These are phyloP conservation scores for Arthromyces matolae DNA, from an alignment of 768 basidiomycete genomes.

Conservation along the genomic window DNA sequence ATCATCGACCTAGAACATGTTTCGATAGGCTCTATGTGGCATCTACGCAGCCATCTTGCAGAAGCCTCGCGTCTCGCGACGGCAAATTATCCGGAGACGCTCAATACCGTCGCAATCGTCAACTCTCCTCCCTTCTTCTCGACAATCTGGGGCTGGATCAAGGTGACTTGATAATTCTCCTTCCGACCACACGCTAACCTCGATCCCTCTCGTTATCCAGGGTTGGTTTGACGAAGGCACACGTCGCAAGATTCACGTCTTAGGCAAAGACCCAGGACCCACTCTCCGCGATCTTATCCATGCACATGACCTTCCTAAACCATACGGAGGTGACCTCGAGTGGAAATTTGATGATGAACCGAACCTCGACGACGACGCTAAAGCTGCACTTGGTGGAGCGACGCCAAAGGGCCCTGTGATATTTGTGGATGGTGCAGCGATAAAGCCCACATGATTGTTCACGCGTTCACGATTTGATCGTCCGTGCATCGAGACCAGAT, in stretches of 20 bases:
- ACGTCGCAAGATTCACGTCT: constrained; percentile 70
- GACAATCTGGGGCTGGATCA: constrained; percentile 82
- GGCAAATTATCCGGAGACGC: constrained; percentile 79
- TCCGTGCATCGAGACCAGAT: no score
- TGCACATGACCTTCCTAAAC: constrained; percentile 49
- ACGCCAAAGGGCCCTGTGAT: constrained; percentile 56
- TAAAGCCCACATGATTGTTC: background rate
- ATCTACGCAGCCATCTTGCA: constrained; percentile 65
- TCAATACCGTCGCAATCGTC: constrained; percentile 63
- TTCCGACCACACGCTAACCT: background rate
- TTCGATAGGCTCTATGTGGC: constrained; percentile 65
- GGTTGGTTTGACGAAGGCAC: constrained; percentile 81
- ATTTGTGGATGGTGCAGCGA: constrained; percentile 43
- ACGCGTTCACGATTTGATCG: no score
- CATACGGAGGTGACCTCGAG: constrained; percentile 71
- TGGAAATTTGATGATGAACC: constrained; percentile 73
- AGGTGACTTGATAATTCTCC: constrained; percentile 35
- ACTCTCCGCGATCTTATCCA: constrained; percentile 48
- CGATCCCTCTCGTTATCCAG: constrained; percentile 25
- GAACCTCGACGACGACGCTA: constrained; percentile 52
- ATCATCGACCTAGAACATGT: constrained; percentile 73
- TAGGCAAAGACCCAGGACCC: constrained; percentile 56
- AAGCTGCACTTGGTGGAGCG: constrained; percentile 36
- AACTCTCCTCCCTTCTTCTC: constrained; percentile 83
- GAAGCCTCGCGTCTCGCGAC: constrained; percentile 73